A percentile compares a stretch with the other conserved stretches of the same genome.
Conservation (phyloP, 2,329 filamentous ascomycete genomes). For the Chaetomiaceae sp. region DNA sequence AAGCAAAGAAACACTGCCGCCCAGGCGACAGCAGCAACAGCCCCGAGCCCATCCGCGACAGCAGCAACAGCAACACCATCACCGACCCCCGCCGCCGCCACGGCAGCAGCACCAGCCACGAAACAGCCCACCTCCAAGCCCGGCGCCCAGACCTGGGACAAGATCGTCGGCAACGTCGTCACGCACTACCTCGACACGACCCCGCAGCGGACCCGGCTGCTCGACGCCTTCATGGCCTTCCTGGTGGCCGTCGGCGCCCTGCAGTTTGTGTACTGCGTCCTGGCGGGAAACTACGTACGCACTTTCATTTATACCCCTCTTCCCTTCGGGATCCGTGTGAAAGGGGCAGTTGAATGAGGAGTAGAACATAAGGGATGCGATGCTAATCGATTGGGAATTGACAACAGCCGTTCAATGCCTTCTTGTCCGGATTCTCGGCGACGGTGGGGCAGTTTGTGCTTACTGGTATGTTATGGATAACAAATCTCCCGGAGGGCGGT, state of each 20-base stretch:
- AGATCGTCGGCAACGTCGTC: constrained; percentile 67
- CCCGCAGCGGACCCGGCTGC: constrained; percentile 83
- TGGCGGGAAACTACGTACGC: constrained; percentile 92
- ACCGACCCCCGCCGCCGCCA: constrained; percentile 14
- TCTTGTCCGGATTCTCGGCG: constrained; percentile 89
- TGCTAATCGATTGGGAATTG: neutral
- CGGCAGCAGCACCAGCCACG: constrained; percentile 13
- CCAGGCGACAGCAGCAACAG: constrained; percentile 4
- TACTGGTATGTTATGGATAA: constrained; percentile 64
- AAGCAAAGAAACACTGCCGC: constrained; percentile 32
- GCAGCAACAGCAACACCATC: constrained; percentile 1
- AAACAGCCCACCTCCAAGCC: constrained; percentile 14
- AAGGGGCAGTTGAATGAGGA: too few species aligned
- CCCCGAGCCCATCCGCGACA: constrained; percentile 5
- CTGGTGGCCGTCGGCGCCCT: constrained; percentile 78
- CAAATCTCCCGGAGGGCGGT: too few species aligned
- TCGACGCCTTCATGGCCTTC: constrained; percentile 88
- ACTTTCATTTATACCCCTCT: neutral
- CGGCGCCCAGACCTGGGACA: constrained; percentile 38
- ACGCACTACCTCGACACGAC: constrained; percentile 75
- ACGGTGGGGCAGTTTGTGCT: constrained; percentile 97
- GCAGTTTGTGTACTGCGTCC: constrained; percentile 88
- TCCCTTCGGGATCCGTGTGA: too few species aligned
- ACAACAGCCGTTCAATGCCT: constrained; percentile 93
- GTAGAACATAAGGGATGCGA: too few species aligned